These are phyloP conservation scores for Phyllosticta ampelicida DNA, from an alignment of 2,329 filamentous ascomycete genomes.

Conservation along the genomic window DNA sequence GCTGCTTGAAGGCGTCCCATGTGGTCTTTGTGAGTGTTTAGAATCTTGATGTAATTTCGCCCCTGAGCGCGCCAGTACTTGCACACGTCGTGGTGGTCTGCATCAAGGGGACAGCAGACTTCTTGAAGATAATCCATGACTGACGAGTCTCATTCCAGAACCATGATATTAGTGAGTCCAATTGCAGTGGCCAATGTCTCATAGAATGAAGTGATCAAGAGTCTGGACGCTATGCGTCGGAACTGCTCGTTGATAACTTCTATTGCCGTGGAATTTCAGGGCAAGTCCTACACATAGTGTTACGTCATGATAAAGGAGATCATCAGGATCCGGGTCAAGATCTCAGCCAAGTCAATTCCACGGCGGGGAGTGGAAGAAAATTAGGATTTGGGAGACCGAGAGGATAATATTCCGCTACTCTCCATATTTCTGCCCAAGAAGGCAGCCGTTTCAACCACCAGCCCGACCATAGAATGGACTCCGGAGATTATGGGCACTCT, in stretches of 20 bases:
- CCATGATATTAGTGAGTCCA: conserved; percentile 19
- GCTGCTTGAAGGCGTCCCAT: not conserved
- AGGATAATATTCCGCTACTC: conserved; percentile 18
- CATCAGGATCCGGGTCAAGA: conserved; percentile 20
- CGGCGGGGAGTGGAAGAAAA: conserved; percentile 28
- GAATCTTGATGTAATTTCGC: conserved; percentile 27
- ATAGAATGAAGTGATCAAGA: conserved; percentile 23
- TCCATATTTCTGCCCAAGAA: conserved; percentile 19
- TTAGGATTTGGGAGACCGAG: conserved; percentile 16
- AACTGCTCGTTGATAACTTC: conserved; percentile 22
- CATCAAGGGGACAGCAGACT: conserved; percentile 26
- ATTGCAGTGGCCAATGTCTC: conserved; percentile 28
- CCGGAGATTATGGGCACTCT: conserved; percentile 21
- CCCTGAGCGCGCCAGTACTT: conserved; percentile 30
- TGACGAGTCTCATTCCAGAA: conserved; percentile 33
- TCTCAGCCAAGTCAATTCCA: conserved; percentile 20
- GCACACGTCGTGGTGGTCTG: conserved; percentile 35
- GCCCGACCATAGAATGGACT: conserved; percentile 23
- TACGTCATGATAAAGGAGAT: conserved; percentile 13
- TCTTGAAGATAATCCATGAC: conserved; percentile 35
- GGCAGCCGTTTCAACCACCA: conserved; percentile 19
- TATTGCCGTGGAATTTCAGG: conserved; percentile 15
- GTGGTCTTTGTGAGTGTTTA: conserved; percentile 19
- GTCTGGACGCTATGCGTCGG: conserved; percentile 16
- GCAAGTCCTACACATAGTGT: conserved; percentile 21